Evolutionary conservation across 768 basidiomycete species (phyloP).

Genomic region (Ramaria sp.): DNA sequence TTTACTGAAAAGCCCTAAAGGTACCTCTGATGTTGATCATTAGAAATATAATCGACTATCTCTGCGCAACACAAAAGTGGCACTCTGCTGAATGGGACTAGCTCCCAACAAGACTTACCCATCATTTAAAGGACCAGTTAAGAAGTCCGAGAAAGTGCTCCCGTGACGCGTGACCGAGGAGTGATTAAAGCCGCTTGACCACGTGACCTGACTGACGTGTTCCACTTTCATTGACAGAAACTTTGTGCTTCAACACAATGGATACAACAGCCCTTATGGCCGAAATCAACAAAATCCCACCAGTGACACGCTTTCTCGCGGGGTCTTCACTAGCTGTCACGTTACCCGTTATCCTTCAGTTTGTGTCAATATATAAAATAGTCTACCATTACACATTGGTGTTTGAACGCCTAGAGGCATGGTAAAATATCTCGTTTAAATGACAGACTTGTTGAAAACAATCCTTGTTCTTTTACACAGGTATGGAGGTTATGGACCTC

Average conservation of each 20-base stretch:
- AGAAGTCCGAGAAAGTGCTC: too few species aligned
- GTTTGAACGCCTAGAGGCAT: slow-evolving; percentile 41
- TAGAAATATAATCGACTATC: too few species aligned
- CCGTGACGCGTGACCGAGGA: too few species aligned
- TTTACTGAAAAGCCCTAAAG: too few species aligned
- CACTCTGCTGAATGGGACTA: too few species aligned
- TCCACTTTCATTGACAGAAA: too few species aligned
- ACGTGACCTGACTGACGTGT: neutral
- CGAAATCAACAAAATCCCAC: slow-evolving; percentile 76
- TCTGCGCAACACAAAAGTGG: too few species aligned
- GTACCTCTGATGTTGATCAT: too few species aligned
- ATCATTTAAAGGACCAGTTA: too few species aligned
- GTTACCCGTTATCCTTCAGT: slow-evolving; percentile 39
- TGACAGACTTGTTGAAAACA: neutral
- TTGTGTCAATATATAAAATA: slow-evolving; percentile 42
- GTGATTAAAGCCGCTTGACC: neutral
- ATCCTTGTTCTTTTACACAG: slow-evolving; percentile 24
- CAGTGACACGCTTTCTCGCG: slow-evolving; percentile 65
- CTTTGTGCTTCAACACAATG: slow-evolving; percentile 3
- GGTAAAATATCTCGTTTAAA: slow-evolving; percentile 11
- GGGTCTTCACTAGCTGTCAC: slow-evolving; percentile 52
- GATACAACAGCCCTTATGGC: slow-evolving; percentile 11
- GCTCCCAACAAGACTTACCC: too few species aligned
- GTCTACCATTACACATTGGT: slow-evolving; percentile 41
- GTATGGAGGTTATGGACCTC: slow-evolving; percentile 65